These are phyloP conservation scores for Globisporangium barbulae DNA, from an alignment of 352 stramenopile species.

Conservation along the genomic window DNA sequence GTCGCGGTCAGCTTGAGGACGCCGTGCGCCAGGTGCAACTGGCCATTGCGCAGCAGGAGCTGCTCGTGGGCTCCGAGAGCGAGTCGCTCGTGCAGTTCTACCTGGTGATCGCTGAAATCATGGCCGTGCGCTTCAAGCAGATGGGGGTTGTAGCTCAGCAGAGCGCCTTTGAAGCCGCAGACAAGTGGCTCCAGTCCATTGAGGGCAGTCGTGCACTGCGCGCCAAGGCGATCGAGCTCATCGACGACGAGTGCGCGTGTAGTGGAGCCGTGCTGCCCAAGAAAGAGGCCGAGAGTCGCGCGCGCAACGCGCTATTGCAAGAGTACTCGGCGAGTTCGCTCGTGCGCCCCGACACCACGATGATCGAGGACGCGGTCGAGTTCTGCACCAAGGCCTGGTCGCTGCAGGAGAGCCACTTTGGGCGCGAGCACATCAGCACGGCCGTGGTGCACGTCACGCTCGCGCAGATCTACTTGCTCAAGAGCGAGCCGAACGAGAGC, in stretches of 20 bases:
- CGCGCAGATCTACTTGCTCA: constrained; percentile 48
- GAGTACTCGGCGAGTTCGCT: constrained; percentile 33
- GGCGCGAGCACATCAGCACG: constrained; percentile 51
- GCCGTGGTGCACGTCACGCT: constrained; percentile 48
- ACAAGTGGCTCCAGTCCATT: constrained; percentile 45
- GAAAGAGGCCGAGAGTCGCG: constrained; percentile 48
- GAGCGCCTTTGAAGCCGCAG: constrained; percentile 32
- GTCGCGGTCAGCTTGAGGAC: constrained; percentile 56
- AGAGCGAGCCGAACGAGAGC: constrained; percentile 33
- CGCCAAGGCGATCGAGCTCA: constrained; percentile 37
- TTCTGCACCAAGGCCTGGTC: constrained; percentile 62
- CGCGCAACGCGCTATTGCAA: constrained; percentile 33
- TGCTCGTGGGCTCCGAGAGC: constrained; percentile 23
- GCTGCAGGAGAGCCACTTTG: constrained; percentile 44
- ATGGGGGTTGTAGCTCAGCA: constrained; percentile 42
- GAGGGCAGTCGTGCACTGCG: constrained; percentile 46
- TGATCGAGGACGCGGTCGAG: constrained; percentile 66
- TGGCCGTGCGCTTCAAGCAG: constrained; percentile 56
- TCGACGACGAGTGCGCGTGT: constrained; percentile 21
- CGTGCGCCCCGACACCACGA: constrained; percentile 22
- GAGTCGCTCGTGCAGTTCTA: constrained; percentile 47
- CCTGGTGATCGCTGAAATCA: constrained; percentile 46
- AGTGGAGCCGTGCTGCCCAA: constrained; percentile 31
- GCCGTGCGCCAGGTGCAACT: constrained; percentile 40
- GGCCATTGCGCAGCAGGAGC: constrained; percentile 45